Percentiles rank a stretch among this genome's conserved stretches.
Conservation (phyloP, 495 filamentous ascomycete species). For the Podospora sp. region DNA sequence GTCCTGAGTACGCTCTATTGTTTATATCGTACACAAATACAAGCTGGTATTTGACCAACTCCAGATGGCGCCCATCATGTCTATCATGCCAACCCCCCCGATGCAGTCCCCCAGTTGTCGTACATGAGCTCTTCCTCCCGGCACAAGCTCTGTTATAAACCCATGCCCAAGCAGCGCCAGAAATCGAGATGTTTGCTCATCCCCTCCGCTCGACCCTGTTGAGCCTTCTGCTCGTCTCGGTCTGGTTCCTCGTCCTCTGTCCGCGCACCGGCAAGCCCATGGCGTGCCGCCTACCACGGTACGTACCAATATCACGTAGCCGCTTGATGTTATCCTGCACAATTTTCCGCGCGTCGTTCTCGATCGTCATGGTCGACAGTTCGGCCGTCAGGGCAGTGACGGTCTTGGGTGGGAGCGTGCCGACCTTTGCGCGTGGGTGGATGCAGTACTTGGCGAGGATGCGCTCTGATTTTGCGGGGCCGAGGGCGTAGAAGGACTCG, state of each 20-base stretch:
- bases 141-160: background rate
- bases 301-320: constrained; percentile 87
- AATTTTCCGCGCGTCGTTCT: constrained; percentile 80
- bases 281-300: constrained; percentile 87
- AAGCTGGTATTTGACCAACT: background rate
- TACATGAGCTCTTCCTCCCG: background rate
- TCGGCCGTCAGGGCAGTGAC: constrained; percentile 78
- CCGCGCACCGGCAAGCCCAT: constrained; percentile 85
- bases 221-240: constrained; percentile 72
- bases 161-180: background rate
- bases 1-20: background rate
- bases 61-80: background rate
- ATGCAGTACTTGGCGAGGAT: constrained; percentile 87
- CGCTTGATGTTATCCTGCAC: constrained; percentile 82
- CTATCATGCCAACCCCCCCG: background rate
- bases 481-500: constrained; percentile 87
- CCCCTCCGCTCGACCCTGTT: constrained; percentile 75
- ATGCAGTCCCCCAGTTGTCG: background rate
- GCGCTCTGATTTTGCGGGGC: constrained; percentile 65
- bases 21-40: background rate
- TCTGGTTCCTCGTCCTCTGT: constrained; percentile 85
- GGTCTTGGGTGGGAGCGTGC: constrained; percentile 68
- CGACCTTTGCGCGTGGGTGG: constrained; percentile 75
- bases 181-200: constrained; percentile 27
- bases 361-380: constrained; percentile 88